Evolutionary conservation across 768 basidiomycete genomes (phyloP).

Genomic region (Lentinula detonsa): DNA sequence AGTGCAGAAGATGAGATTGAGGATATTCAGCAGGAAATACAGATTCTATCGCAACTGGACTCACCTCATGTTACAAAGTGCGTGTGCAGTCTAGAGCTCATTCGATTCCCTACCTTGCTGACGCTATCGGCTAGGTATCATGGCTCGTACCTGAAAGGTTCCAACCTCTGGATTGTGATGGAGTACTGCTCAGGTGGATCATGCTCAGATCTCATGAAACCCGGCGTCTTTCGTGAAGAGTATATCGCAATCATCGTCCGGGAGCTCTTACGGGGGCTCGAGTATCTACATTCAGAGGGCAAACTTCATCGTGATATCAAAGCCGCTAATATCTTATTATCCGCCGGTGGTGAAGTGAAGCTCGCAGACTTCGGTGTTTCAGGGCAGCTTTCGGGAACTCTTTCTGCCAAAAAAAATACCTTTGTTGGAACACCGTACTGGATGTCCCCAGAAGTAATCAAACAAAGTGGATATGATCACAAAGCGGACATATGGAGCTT

Average conservation of each 20-base stretch:
- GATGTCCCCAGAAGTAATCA: constrained; percentile 99
- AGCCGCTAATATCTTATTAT: constrained; percentile 92
- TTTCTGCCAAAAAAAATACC: constrained; percentile 95
- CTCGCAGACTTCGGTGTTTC: constrained; percentile 99
- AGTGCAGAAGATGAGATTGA: constrained; percentile 99
- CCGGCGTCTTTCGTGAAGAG: constrained; percentile 95
- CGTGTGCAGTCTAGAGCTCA: constrained; percentile 22
- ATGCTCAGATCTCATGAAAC: constrained; percentile 99
- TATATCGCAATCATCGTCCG: constrained; percentile 97
- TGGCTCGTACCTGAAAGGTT: constrained; percentile 92
- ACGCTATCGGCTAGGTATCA: constrained; percentile 59
- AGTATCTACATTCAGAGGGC: constrained; percentile 93
- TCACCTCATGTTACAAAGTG: constrained; percentile 95
- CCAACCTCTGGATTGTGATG: constrained; percentile 99
- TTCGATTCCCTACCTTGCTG: background rate
- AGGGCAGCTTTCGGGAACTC: constrained; percentile 89
- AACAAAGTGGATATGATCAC: constrained; percentile 98
- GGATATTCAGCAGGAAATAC: constrained; percentile 98
- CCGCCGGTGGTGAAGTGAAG: constrained; percentile 92
- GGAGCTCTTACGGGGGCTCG: constrained; percentile 87
- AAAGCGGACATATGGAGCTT: constrained; percentile 99
- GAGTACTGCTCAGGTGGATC: constrained; percentile 99
- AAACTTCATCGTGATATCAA: constrained; percentile 99
- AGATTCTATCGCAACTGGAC: constrained; percentile 94
- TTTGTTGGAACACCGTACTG: constrained; percentile 98